These are phyloP conservation scores for Aethionema arabicum DNA, from an alignment of 345 rosid genomes.

Conservation along the genomic window DNA sequence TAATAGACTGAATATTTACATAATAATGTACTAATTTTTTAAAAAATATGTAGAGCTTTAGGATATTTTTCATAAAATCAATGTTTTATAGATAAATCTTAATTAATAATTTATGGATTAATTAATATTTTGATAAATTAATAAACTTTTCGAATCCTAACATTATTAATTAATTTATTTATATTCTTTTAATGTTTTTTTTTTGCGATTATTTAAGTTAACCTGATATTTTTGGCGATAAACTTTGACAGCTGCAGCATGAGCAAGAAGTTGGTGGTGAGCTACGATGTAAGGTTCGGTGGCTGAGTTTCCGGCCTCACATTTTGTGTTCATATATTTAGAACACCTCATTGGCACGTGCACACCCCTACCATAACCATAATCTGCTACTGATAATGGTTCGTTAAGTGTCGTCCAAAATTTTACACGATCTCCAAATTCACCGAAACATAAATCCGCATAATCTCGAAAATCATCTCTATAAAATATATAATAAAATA, in stretches of 20 bases:
- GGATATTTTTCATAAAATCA: too few species aligned
- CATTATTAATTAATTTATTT: too few species aligned
- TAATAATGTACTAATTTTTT: too few species aligned
- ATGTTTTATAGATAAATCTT: too few species aligned
- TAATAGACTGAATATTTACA: too few species aligned
- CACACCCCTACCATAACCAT: conserved; percentile 27
- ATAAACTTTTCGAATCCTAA: too few species aligned
- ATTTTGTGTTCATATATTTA: conserved; percentile 31
- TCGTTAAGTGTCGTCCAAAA: conserved; percentile 57
- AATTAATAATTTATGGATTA: too few species aligned
- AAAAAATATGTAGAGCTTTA: too few species aligned
- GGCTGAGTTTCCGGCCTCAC: conserved; percentile 42
- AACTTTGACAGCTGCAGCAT: conserved; percentile 42
- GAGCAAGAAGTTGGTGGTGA: conserved; percentile 46
- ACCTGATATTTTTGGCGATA: conserved; percentile 32
- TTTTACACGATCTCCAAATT: conserved; percentile 48
- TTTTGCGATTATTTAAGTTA: too few species aligned
- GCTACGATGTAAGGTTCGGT: conserved; percentile 47
- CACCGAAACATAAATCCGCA: conserved; percentile 39
- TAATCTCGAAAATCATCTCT: conserved; percentile 42
- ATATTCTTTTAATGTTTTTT: not conserved
- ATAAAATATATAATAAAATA: not conserved
- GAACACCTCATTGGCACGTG: conserved; percentile 46
- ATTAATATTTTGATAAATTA: too few species aligned
- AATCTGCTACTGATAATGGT: conserved; percentile 24